Conservation (phyloP, 73 alveolate genomes). For the Paramecium biaurelia region DNA sequence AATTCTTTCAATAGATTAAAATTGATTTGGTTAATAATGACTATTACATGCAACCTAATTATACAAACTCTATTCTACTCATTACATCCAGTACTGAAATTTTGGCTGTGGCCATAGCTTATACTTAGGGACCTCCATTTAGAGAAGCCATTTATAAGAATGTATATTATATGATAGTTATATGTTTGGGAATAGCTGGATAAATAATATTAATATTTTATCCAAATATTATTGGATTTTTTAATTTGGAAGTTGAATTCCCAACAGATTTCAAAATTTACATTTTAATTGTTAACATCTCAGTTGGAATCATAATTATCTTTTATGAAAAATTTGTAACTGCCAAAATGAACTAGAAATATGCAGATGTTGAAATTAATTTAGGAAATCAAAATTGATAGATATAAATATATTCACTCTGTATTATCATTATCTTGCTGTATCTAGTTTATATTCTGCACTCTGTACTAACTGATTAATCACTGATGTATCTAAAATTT, state of each 20-base stretch:
- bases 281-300: not conserved
- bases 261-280: not conserved
- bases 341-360: not conserved
- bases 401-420: not conserved
- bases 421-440: not conserved
- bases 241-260: not conserved
- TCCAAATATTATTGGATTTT: not conserved
- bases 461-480: not conserved
- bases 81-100: not conserved
- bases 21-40: not conserved
- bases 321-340: not conserved
- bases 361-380: not conserved
- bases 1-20: not conserved
- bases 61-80: not conserved
- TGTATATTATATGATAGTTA: not conserved
- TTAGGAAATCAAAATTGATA: not conserved
- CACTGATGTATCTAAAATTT: not conserved
- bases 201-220: not conserved
- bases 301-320: not conserved
- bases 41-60: not conserved
- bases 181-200: not conserved
- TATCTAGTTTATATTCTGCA: not conserved
- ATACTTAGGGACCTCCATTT: constrained; percentile 48
- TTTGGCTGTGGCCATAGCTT: constrained; percentile 32
- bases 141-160: not conserved